Evolutionary conservation across 306 rosid species (phyloP).

Genomic region (Glycine tomentella): DNA sequence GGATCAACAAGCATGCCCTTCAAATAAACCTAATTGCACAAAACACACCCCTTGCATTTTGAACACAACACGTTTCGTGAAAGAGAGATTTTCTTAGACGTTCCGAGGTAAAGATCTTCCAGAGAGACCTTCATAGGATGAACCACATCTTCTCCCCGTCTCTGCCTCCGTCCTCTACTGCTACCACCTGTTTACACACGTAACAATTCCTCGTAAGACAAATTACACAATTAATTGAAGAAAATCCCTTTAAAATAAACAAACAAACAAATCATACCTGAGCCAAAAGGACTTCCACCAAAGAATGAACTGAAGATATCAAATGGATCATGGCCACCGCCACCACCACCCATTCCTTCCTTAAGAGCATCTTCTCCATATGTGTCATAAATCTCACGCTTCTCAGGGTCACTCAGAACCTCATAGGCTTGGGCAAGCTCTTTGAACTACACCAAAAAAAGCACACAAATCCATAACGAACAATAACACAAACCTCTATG

Average conservation of each 20-base stretch:
- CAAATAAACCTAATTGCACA: background rate
- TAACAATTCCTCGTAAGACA: background rate
- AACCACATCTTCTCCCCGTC: conserved; percentile 82
- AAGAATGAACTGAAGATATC: conserved; percentile 81
- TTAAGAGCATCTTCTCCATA: conserved; percentile 96
- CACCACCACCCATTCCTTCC: conserved; percentile 79
- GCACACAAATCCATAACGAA: background rate
- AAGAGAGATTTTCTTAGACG: conserved; percentile 80
- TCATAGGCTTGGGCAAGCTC: conserved; percentile 93
- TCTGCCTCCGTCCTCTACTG: conserved; percentile 78
- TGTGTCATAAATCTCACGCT: conserved; percentile 85
- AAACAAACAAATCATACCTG: conserved; percentile 23
- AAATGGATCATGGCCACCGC: conserved; percentile 83
- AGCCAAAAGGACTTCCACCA: conserved; percentile 58
- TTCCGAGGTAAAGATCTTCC: conserved; percentile 81
- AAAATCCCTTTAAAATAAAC: background rate
- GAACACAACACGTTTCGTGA: conserved; percentile 78
- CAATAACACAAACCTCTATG: too few relatives aligned
- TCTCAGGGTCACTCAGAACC: conserved; percentile 85
- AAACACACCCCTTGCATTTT: conserved; percentile 79
- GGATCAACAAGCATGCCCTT: background rate
- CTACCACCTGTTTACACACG: conserved; percentile 61
- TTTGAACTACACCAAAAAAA: conserved; percentile 62
- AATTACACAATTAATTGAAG: background rate
- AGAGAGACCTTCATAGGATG: conserved; percentile 82